phyloP scores from a whole-genome alignment of 495 filamentous ascomycete species.

The Tuber melanosporum region DNA sequence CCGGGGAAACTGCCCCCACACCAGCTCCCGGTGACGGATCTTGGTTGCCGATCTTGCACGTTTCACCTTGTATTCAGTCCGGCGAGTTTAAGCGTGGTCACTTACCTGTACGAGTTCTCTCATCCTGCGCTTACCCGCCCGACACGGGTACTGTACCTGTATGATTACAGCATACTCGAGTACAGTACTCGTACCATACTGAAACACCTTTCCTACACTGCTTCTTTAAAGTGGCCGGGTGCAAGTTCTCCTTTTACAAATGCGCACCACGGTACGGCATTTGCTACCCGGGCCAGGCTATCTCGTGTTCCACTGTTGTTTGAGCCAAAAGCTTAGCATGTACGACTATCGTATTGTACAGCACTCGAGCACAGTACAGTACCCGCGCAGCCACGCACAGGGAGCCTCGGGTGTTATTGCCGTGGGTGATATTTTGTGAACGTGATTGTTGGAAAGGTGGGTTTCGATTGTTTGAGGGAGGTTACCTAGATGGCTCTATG shows the following conservation, averaged over 20 bases:
- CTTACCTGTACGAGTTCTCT: not conserved
- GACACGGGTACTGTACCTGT: not conserved
- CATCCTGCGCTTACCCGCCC: too few species aligned
- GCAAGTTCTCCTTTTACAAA: not conserved
- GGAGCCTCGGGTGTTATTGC: not conserved
- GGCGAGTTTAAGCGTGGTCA: not conserved
- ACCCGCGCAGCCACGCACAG: not conserved
- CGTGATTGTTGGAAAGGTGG: not conserved
- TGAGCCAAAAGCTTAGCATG: not conserved
- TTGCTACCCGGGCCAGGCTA: not conserved
- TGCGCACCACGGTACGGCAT: not conserved
- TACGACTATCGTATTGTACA: not conserved
- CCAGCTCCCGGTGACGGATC: not conserved
- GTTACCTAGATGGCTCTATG: not conserved
- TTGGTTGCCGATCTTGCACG: not conserved
- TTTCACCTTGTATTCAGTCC: not conserved
- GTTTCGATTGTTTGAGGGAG: not conserved
- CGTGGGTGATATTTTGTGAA: constrained; percentile 1
- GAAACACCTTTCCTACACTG: not conserved
- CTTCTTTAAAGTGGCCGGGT: not conserved
- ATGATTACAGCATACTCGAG: too few species aligned
- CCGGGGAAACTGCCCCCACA: not conserved
- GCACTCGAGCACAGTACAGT: not conserved
- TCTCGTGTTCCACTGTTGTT: not conserved
- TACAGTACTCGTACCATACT: not conserved